Percentiles rank a stretch among this genome's conserved stretches.
phyloP scores from a whole-genome alignment of 2,329 filamentous ascomycete species.

The Phyllosticta citribraziliensis region DNA sequence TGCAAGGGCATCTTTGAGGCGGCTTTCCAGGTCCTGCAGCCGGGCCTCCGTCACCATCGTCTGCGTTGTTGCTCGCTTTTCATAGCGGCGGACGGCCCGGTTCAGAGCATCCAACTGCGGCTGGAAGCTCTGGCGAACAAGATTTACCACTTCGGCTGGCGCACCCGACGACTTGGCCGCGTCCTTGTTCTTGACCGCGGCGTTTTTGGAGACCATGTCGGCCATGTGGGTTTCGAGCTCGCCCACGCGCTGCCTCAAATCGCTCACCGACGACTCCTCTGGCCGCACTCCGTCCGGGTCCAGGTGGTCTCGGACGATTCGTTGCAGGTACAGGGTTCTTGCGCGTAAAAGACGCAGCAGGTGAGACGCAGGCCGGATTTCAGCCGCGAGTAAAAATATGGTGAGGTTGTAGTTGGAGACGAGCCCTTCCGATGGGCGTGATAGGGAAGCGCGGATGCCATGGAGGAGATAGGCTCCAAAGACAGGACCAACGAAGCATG shows the following conservation, averaged over 20 bases:
- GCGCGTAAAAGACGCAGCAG: slow-evolving; percentile 69
- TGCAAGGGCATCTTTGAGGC: slow-evolving; percentile 66
- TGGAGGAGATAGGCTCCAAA: slow-evolving; percentile 79
- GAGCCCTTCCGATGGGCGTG: slow-evolving; percentile 71
- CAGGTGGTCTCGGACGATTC: slow-evolving; percentile 42
- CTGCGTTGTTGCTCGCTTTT: slow-evolving; percentile 73
- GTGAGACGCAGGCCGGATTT: slow-evolving; percentile 74
- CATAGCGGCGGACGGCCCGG: slow-evolving; percentile 79
- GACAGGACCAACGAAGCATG: slow-evolving; percentile 71
- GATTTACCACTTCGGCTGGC: slow-evolving; percentile 32
- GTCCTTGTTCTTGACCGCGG: slow-evolving; percentile 17
- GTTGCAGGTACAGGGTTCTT: slow-evolving; percentile 73
- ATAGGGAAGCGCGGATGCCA: slow-evolving; percentile 68
- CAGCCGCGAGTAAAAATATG: slow-evolving; percentile 79
- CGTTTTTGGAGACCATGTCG: slow-evolving; percentile 26
- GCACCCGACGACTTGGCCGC: background rate
- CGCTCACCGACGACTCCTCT: slow-evolving; percentile 13
- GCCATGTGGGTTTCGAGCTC: slow-evolving; percentile 54
- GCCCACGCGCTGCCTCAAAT: slow-evolving; percentile 46
- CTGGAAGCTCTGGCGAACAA: slow-evolving; percentile 58
- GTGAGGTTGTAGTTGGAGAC: slow-evolving; percentile 90
- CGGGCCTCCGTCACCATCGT: slow-evolving; percentile 67
- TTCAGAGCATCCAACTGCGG: slow-evolving; percentile 82
- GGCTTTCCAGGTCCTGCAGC: slow-evolving; percentile 59
- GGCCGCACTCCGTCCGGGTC: slow-evolving; percentile 19